phyloP scores from a whole-genome alignment of 1,139 yeast species.

The Yamadazyma diddensiae region DNA sequence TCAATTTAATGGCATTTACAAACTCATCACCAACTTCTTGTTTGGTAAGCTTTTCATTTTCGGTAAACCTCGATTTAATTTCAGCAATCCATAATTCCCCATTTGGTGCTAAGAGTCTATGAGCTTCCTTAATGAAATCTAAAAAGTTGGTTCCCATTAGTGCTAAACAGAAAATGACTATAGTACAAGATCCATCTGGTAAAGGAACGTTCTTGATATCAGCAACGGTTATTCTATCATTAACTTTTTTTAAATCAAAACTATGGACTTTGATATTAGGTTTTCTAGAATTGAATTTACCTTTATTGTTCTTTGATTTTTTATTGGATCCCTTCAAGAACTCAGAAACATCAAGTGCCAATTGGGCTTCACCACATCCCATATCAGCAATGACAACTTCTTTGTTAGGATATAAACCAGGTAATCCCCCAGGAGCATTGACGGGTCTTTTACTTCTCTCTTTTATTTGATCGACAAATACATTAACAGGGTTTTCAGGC shows the following conservation, averaged over 20 bases:
- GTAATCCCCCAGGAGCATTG: constrained; percentile 94
- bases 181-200: constrained; percentile 69
- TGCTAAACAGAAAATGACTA: constrained; percentile 89
- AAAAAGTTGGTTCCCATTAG: constrained; percentile 96
- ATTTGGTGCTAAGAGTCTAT: constrained; percentile 79
- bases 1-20: constrained; percentile 67
- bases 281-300: constrained; percentile 21
- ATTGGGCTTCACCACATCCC: constrained; percentile 98
- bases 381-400: constrained; percentile 85
- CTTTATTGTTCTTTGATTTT: constrained; percentile 32
- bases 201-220: constrained; percentile 91
- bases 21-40: constrained; percentile 65
- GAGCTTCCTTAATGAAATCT: constrained; percentile 88
- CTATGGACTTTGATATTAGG: constrained; percentile 67
- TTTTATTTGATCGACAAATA: constrained; percentile 71
- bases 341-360: constrained; percentile 62
- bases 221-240: constrained; percentile 89
- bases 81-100: constrained; percentile 98
- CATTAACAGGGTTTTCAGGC: constrained; percentile 98
- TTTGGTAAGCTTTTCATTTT: constrained; percentile 27
- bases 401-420: constrained; percentile 51
- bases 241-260: constrained; percentile 84
- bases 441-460: constrained; percentile 61
- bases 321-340: constrained; percentile 40
- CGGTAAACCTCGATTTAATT: constrained; percentile 87